phyloP scores from a whole-genome alignment of 441 rosid genomes.

The Biscutella laevigata region DNA sequence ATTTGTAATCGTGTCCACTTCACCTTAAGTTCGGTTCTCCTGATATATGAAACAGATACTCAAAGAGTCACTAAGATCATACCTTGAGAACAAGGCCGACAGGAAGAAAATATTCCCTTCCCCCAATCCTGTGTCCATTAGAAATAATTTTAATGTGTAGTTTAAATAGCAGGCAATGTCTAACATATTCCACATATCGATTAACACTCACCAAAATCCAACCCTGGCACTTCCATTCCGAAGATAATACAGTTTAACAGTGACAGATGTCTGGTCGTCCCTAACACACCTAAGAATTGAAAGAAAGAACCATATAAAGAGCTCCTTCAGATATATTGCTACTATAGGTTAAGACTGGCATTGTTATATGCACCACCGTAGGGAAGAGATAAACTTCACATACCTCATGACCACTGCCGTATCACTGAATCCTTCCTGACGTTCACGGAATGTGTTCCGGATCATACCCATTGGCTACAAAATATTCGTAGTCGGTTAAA shows the following conservation, averaged over 20 bases:
- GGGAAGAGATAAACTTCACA: constrained; percentile 6
- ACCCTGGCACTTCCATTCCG: constrained; percentile 92
- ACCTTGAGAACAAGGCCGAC: constrained; percentile 88
- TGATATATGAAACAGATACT: background rate
- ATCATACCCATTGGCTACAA: constrained; percentile 83
- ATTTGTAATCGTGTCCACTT: background rate
- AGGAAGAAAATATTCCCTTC: constrained; percentile 85
- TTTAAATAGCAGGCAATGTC: constrained; percentile 10
- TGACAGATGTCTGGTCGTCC: constrained; percentile 82
- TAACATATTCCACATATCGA: constrained; percentile 1
- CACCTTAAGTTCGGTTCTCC: background rate
- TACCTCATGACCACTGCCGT: constrained; percentile 88
- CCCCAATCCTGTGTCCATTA: constrained; percentile 59
- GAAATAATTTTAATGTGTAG: constrained; percentile 14
- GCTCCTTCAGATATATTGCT: background rate
- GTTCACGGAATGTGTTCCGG: constrained; percentile 73
- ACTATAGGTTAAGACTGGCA: constrained; percentile 8
- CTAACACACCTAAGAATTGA: constrained; percentile 70
- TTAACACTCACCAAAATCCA: constrained; percentile 79
- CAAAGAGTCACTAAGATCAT: constrained; percentile 11
- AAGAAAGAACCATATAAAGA: constrained; percentile 1
- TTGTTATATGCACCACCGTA: constrained; percentile 4
- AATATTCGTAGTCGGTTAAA: constrained; percentile 27
- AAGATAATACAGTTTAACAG: constrained; percentile 77
- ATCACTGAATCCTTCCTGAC: constrained; percentile 79